Evolutionary conservation across 2,329 filamentous ascomycete species (phyloP).

Genomic region (Cladosporium oxysporum): DNA sequence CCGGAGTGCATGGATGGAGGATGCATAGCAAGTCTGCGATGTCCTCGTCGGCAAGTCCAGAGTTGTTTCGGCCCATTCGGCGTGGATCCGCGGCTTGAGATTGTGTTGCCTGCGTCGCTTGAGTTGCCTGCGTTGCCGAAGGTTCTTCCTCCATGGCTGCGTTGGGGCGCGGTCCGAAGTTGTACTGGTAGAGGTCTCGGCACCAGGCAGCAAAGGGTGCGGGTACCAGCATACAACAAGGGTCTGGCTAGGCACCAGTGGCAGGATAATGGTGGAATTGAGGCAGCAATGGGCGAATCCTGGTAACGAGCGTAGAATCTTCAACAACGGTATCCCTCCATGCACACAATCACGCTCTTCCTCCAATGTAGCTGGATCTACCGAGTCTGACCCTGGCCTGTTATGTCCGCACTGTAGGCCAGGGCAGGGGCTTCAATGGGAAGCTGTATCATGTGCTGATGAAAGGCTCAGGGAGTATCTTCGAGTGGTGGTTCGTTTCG

Average conservation of each 20-base stretch:
- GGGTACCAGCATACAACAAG: constrained; percentile 17
- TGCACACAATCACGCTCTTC: constrained; percentile 9
- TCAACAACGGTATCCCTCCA: constrained; percentile 2
- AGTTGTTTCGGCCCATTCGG: constrained; percentile 75
- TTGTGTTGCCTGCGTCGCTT: constrained; percentile 46
- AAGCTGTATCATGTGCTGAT: constrained; percentile 6
- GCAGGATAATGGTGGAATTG: not conserved
- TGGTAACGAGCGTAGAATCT: not conserved
- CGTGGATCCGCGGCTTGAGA: constrained; percentile 68
- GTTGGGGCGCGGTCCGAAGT: not conserved
- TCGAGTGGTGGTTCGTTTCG: not conserved
- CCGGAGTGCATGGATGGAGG: constrained; percentile 74
- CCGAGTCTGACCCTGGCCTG: constrained; percentile 10
- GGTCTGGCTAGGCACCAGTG: constrained; percentile 14
- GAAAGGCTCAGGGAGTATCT: not conserved
- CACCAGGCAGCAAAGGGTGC: constrained; percentile 12
- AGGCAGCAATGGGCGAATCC: constrained; percentile 2
- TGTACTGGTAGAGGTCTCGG: constrained; percentile 15
- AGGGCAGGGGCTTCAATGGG: constrained; percentile 7
- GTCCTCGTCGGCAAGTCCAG: constrained; percentile 78
- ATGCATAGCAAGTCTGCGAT: constrained; percentile 87
- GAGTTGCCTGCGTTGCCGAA: not conserved
- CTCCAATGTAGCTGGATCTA: not conserved
- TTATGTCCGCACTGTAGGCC: constrained; percentile 8
- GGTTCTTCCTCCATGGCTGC: constrained; percentile 12